phyloP scores from a whole-genome alignment of 2,329 filamentous ascomycete species.

The Metarhizium guizhouense region DNA sequence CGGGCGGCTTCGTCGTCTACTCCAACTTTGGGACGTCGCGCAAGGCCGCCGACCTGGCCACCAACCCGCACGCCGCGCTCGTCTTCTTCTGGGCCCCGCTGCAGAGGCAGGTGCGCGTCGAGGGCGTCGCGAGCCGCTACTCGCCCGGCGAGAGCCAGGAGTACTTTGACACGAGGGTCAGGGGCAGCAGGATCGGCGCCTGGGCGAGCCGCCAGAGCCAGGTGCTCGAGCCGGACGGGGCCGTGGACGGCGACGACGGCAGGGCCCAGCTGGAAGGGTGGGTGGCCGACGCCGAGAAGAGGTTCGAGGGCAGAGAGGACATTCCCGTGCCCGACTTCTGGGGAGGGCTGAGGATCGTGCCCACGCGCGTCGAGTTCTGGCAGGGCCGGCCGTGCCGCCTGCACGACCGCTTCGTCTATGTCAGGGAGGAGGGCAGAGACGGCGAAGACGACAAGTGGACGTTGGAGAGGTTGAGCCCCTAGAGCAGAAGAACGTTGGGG shows the following conservation, averaged over 20 bases:
- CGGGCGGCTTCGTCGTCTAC: constrained; percentile 79
- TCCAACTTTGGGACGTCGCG: constrained; percentile 78
- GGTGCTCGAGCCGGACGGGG: constrained; percentile 46
- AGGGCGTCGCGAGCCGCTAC: constrained; percentile 65
- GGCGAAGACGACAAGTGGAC: constrained; percentile 42
- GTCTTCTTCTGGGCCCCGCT: constrained; percentile 85
- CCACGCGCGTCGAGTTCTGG: constrained; percentile 90
- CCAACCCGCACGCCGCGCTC: constrained; percentile 70
- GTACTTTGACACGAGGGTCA: constrained; percentile 60
- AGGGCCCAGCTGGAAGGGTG: constrained; percentile 65
- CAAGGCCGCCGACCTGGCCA: constrained; percentile 57
- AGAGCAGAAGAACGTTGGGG: no score
- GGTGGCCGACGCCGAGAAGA: constrained; percentile 67
- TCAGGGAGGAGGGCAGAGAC: constrained; percentile 40
- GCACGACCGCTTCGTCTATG: constrained; percentile 90
- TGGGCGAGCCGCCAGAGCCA: constrained; percentile 89
- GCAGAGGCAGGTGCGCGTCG: constrained; percentile 85
- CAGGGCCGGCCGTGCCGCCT: constrained; percentile 83
- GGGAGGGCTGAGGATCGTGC: constrained; percentile 82
- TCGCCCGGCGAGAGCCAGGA: constrained; percentile 60
- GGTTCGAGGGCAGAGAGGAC: constrained; percentile 64
- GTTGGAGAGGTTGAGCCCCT: constrained; percentile 68
- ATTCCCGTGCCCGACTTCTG: constrained; percentile 92
- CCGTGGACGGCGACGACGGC: constrained; percentile 48
- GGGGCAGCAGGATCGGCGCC: constrained; percentile 78